Percentiles rank a stretch among this genome's conserved stretches.
Conservation (phyloP, 306 rosid genomes). For the Luffa acutangula region DNA sequence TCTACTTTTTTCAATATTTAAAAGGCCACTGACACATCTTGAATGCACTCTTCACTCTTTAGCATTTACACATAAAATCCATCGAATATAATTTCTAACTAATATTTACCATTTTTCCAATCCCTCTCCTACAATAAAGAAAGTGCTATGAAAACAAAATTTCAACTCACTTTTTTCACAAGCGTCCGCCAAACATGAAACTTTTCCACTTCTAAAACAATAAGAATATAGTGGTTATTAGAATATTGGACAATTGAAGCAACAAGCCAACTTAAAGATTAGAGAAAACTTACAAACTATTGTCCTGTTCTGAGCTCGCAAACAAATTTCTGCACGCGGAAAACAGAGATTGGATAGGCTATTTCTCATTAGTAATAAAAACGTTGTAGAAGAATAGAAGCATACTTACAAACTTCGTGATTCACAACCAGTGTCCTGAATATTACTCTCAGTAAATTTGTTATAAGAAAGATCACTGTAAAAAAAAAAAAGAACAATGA, state of each 20-base stretch:
- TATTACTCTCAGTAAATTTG: slow-evolving; percentile 17
- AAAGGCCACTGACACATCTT: not conserved
- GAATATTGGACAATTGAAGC: not conserved
- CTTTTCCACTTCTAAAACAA: slow-evolving; percentile 21
- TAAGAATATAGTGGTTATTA: not conserved
- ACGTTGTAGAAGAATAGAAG: slow-evolving; percentile 10
- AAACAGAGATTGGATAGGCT: not conserved
- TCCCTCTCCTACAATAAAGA: not conserved
- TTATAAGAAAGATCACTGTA: slow-evolving; percentile 51
- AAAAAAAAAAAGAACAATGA: slow-evolving; percentile 1
- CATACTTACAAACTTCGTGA: not conserved
- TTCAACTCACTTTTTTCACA: slow-evolving; percentile 5
- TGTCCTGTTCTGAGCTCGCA: slow-evolving; percentile 28
- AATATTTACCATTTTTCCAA: not conserved
- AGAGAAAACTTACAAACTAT: slow-evolving; percentile 34
- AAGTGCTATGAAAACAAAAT: not conserved
- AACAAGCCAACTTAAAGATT: not conserved
- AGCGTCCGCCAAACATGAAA: slow-evolving; percentile 25
- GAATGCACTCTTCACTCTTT: not conserved
- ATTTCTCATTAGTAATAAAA: not conserved
- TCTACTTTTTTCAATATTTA: not conserved
- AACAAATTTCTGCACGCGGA: slow-evolving; percentile 38
- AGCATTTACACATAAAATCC: not conserved
- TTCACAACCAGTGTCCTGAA: not conserved
- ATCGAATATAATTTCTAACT: not conserved